Conservation (phyloP, 495 filamentous ascomycete species). For the Evernia prunastri region DNA sequence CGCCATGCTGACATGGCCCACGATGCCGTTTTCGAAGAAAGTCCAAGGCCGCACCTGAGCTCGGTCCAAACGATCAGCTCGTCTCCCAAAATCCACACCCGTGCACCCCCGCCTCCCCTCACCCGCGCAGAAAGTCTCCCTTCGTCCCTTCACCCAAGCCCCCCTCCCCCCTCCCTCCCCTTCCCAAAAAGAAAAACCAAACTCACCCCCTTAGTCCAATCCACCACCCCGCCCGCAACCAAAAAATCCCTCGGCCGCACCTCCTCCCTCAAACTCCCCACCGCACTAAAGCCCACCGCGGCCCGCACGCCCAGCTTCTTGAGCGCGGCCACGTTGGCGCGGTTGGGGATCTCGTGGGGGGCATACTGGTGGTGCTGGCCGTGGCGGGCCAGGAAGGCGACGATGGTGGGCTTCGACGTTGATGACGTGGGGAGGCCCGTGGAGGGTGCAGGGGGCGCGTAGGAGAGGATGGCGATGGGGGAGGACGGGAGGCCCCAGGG, state of each 20-base stretch:
- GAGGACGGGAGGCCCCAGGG: slow-evolving; percentile 93
- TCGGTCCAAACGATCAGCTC: too few species aligned
- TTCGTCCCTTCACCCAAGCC: background rate
- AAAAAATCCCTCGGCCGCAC: slow-evolving; percentile 95
- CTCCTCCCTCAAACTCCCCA: slow-evolving; percentile 84
- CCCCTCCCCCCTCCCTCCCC: background rate
- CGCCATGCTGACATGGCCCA: slow-evolving; percentile 91
- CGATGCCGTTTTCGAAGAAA: slow-evolving; percentile 90
- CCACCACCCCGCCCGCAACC: slow-evolving; percentile 91
- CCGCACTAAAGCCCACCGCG: slow-evolving; percentile 90
- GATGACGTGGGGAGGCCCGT: slow-evolving; percentile 26
- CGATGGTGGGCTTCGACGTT: slow-evolving; percentile 49
- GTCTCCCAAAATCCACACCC: too few species aligned
- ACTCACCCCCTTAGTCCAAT: slow-evolving; percentile 81
- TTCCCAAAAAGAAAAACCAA: background rate
- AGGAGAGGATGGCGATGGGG: slow-evolving; percentile 82
- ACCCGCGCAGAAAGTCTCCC: background rate
- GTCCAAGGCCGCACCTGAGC: slow-evolving; percentile 70
- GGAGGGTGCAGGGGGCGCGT: slow-evolving; percentile 54
- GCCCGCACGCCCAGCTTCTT: slow-evolving; percentile 81
- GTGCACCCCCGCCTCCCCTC: too few species aligned
- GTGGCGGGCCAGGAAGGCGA: slow-evolving; percentile 93
- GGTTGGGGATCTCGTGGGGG: slow-evolving; percentile 83
- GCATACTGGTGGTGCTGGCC: slow-evolving; percentile 81
- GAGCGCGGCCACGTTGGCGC: slow-evolving; percentile 93